Base-by-base conservation (phyloP, 257 asterid genomes). In the Thymus quinquecostatus region DNA sequence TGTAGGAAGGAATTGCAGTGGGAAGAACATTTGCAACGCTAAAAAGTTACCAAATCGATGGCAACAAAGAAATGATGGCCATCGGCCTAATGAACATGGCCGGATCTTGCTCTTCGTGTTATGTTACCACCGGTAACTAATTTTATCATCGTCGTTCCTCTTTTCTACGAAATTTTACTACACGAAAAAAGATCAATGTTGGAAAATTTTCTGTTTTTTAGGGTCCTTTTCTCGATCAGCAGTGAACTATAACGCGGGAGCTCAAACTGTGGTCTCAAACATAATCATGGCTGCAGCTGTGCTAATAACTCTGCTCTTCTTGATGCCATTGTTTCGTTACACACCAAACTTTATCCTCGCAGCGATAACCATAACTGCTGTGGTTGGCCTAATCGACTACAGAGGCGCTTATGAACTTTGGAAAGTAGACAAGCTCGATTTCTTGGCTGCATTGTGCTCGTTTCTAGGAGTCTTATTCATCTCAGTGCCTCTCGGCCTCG, bases 181-280 rank as follows among this genome's bases (percentile, higher is more conserved):
- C 38, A 50, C n/a, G 32, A 12, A 13, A 60, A 13, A 34, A 56
- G 34, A 60, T 13, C 5, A 33, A 10, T 27, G 70, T 41, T n/a
- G 3, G 41, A 7, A 36, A 70, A 41, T 32, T 13, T 53, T 3
- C 28, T 60, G 5, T 43, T 63, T 60, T 71, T 27, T 68, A 93
- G 98, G 98, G 8, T 91, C 98, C 32, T 94, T 94, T 84, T 94
- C 98, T 0, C 83, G 98, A 40, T 94, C 98, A 33, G 98, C 98
- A 1, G 92, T 94, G 67, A 94, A 94, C 55, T 89, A 88, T 70
- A 94, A 91, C 2, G 96, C 97, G 3, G 97, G 97, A 77, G 97
- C 97, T 60, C 80, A 85, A 73, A 84, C 96, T 0, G 96, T 83
- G 27, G 88, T 89, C 67, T 94, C 99, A 13, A 94, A 94, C 72